Conservation (phyloP, 345 rosid genomes). For the Populus tremula region DNA sequence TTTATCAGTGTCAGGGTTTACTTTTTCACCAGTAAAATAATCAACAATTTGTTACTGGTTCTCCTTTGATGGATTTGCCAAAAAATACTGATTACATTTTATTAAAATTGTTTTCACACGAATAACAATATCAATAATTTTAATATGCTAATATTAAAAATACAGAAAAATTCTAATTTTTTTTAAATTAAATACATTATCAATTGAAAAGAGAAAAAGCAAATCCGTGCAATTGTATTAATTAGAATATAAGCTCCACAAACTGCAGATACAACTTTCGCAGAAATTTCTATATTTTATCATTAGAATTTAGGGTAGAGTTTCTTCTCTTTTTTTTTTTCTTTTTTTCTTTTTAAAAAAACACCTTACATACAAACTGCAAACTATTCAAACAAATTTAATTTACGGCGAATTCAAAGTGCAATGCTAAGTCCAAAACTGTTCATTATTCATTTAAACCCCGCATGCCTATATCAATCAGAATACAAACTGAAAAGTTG, state of each 20-base stretch:
- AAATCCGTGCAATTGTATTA: background rate
- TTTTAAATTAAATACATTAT: too few species aligned
- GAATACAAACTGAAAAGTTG: background rate
- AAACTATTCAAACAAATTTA: background rate
- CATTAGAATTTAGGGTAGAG: background rate
- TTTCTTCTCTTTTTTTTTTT: background rate
- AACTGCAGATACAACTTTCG: background rate
- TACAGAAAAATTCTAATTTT: too few species aligned
- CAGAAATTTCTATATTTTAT: background rate
- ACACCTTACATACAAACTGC: background rate
- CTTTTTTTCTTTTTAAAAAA: background rate
- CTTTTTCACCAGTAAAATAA: background rate
- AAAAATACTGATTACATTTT: background rate
- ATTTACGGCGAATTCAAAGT: background rate
- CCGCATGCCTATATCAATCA: background rate
- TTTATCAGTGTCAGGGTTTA: background rate
- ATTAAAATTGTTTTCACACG: too few species aligned
- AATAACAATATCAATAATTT: too few species aligned
- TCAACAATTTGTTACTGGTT: background rate
- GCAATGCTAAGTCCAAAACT: background rate
- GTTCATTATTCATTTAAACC: background rate
- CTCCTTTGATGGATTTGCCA: background rate
- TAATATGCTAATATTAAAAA: too few species aligned
- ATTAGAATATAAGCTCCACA: background rate
- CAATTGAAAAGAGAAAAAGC: background rate